A percentile compares a stretch with the other conserved stretches of the same genome.
Conservation (phyloP, 495 filamentous ascomycete species). For the Aspergillus saccharolyticus region DNA sequence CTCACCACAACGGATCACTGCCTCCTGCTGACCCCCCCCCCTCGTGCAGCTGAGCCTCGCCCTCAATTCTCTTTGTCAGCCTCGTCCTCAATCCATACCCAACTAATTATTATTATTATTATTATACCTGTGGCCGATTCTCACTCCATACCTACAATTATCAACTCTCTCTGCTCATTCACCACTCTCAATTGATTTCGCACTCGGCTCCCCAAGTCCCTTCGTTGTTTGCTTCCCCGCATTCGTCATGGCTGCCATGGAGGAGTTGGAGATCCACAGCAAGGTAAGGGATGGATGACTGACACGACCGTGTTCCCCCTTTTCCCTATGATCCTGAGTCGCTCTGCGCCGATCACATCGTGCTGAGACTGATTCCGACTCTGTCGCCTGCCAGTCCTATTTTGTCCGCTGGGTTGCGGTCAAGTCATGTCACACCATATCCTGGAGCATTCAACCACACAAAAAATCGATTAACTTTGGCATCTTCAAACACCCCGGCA, state of each 20-base stretch:
- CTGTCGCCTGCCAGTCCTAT: slow-evolving; percentile 64
- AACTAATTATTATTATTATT: neutral
- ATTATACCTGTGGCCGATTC: too few species aligned
- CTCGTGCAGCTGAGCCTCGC: neutral
- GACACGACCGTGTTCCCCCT: neutral
- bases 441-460: slow-evolving; percentile 95
- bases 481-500: slow-evolving; percentile 91
- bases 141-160: too few species aligned
- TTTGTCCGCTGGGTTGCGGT: slow-evolving; percentile 96
- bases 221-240: slow-evolving; percentile 9
- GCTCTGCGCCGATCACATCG: neutral
- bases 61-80: neutral
- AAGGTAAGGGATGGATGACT: slow-evolving; percentile 57
- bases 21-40: neutral
- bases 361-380: slow-evolving; percentile 3
- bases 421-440: slow-evolving; percentile 82
- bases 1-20: neutral
- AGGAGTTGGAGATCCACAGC: slow-evolving; percentile 96
- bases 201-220: neutral
- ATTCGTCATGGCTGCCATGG: slow-evolving; percentile 79
- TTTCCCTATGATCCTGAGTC: neutral
- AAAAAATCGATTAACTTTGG: slow-evolving; percentile 98
- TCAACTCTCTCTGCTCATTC: neutral
- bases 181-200: neutral
- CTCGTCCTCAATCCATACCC: neutral